Base-by-base conservation (phyloP, 441 rosid genomes). In the Aquilaria agallochum region DNA sequence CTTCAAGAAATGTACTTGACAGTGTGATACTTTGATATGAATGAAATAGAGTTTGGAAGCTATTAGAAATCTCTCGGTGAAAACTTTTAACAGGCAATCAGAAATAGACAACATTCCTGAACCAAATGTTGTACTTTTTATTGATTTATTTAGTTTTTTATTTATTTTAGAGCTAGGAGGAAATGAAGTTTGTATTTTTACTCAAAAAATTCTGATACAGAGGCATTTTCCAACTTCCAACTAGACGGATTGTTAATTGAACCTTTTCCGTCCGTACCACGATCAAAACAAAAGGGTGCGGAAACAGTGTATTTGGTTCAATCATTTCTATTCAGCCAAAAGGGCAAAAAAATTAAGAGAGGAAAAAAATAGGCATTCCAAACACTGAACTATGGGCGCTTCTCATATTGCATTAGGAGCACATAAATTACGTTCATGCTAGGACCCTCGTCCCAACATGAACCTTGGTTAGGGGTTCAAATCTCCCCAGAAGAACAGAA, bases 371-470 rank as follows among this genome's bases (percentile, higher is more conserved):
- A 7, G 14, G 14, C 2, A 5, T 13, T 11, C 9, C 40, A 11
- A 42, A 55, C 30, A 2, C 4, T 31, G 14, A 36, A 50, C 55
- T 60, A 44, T 49, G 34, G 20, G 54, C 55, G 54, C 59, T 45
- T 64, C 44, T 47, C 10, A 49, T 20, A 20, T 68, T 68, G 11
- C 56, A 73, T 47, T 45, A 58, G 66, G 56, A 76, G 69, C 78
- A 70, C 80, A 70, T 40, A 55, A 47, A 65, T 63, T 63, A 68
- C 74, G 68, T 47, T 50, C 83, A 75, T 56, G 60, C 70, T 40
- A 74, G 86, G 86, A 83, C 65, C 86, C 86, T 13, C 77, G 27
- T 80, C 80, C 86, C 72, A 77, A 61, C 77, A 77, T 67, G 80
- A 75, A 73, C 79, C 68, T 46, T 36, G 65, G 59, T 30, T 32